Percentiles rank a stretch among this genome's conserved stretches.
Conservation (phyloP, 2,329 filamentous ascomycete genomes). For the Pleurostoma richardsiae region DNA sequence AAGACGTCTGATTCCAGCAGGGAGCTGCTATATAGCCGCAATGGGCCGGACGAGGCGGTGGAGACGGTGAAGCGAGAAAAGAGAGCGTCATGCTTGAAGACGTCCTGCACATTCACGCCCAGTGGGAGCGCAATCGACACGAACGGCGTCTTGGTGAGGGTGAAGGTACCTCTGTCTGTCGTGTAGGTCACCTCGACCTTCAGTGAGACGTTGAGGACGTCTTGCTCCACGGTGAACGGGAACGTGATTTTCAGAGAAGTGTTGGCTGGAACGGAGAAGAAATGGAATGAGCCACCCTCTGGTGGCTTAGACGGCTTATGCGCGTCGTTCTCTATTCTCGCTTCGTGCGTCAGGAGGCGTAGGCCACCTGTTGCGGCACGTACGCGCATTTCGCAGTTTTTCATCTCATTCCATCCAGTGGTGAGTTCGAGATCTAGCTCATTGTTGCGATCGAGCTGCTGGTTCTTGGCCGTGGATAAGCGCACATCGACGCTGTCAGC, state of each 20-base stretch:
- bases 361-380: constrained; percentile 62
- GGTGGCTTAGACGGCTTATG: constrained; percentile 41
- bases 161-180: constrained; percentile 61
- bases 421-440: constrained; percentile 69
- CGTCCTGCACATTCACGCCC: constrained; percentile 93
- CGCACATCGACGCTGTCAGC: constrained; percentile 63
- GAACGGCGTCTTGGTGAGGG: constrained; percentile 55
- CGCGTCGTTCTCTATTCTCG: constrained; percentile 38
- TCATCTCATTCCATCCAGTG: constrained; percentile 69
- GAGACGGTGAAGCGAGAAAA: constrained; percentile 91
- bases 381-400: constrained; percentile 54
- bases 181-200: constrained; percentile 73
- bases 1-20: constrained; percentile 68
- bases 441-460: constrained; percentile 76
- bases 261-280: constrained; percentile 39
- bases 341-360: constrained; percentile 57
- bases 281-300: constrained; percentile 48
- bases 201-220: constrained; percentile 64
- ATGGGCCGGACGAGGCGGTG: constrained; percentile 68
- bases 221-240: constrained; percentile 80
- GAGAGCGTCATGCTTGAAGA: constrained; percentile 78
- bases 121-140: constrained; percentile 74
- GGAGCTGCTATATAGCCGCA: constrained; percentile 67
- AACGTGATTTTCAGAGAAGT: constrained; percentile 55
- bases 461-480: constrained; percentile 60